Conservation (phyloP, 495 filamentous ascomycete genomes). For the Cercophora sp. region DNA sequence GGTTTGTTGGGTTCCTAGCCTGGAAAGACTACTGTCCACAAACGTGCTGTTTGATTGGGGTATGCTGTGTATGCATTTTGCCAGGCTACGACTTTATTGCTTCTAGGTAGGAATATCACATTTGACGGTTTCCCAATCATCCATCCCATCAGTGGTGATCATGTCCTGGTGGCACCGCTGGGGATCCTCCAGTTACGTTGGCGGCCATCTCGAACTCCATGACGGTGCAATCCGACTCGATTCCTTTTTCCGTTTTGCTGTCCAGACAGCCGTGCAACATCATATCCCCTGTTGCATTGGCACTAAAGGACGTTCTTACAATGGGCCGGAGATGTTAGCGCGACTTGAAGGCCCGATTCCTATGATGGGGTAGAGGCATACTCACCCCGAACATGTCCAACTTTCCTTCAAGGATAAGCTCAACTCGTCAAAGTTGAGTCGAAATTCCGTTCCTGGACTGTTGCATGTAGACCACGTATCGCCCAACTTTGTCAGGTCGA, state of each 20-base stretch:
- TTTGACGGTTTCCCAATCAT: too few relatives aligned
- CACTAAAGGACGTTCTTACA: conserved; percentile 16
- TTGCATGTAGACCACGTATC: conserved; percentile 20
- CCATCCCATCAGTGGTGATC: not conserved
- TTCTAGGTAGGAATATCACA: too few relatives aligned
- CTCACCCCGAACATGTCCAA: conserved; percentile 23
- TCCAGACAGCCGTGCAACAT: conserved; percentile 25
- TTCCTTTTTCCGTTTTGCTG: conserved; percentile 17
- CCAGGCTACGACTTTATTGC: too few relatives aligned
- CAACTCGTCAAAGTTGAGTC: conserved; percentile 17
- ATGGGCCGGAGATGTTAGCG: not conserved
- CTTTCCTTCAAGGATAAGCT: conserved; percentile 22
- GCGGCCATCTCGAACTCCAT: conserved; percentile 25
- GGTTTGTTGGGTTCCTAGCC: too few relatives aligned
- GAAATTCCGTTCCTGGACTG: conserved; percentile 22
- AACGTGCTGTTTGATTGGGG: too few relatives aligned
- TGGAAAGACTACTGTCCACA: too few relatives aligned
- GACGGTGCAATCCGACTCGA: conserved; percentile 23
- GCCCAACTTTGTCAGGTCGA: conserved; percentile 22
- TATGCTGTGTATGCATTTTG: too few relatives aligned
- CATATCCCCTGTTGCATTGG: conserved; percentile 19
- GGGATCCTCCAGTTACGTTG: conserved; percentile 10
- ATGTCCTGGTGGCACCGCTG: not conserved
- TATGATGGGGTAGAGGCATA: conserved; percentile 7
- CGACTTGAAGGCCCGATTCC: conserved; percentile 2